Conservation (phyloP, 441 rosid species). For the Pelargonium myrrhifolium region DNA sequence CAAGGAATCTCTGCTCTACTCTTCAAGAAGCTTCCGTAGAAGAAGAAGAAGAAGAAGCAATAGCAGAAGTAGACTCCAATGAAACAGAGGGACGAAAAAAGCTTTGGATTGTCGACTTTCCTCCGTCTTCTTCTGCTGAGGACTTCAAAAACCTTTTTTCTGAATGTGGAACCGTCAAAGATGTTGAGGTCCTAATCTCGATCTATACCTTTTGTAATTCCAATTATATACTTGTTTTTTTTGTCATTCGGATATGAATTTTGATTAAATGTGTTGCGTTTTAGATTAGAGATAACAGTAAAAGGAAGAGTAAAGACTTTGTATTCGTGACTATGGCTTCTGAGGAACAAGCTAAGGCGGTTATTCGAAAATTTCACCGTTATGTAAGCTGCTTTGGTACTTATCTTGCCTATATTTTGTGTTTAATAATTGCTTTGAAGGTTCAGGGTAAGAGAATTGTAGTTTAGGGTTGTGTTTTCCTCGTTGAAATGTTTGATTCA, state of each 20-base stretch:
- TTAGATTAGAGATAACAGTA: conserved; percentile 58
- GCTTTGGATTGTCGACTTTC: conserved; percentile 66
- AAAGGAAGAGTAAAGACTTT: conserved; percentile 58
- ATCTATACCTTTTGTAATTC: background rate
- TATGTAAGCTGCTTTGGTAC: conserved; percentile 31
- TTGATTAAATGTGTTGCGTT: background rate
- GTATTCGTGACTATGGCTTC: conserved; percentile 78
- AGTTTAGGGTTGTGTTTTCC: background rate
- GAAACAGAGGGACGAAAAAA: conserved; percentile 45
- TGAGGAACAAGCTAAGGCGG: conserved; percentile 74
- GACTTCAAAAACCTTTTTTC: conserved; percentile 59
- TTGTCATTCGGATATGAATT: conserved; percentile 6
- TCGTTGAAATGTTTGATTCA: background rate
- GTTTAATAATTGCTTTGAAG: background rate
- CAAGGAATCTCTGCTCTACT: no score
- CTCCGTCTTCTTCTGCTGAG: conserved; percentile 53
- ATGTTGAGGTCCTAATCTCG: conserved; percentile 52
- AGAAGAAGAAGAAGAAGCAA: background rate
- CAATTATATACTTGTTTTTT: background rate
- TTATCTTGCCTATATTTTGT: background rate
- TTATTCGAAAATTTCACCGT: conserved; percentile 56
- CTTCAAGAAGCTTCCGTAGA: background rate
- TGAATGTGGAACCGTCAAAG: conserved; percentile 60
- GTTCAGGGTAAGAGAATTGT: background rate
- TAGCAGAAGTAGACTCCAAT: conserved; percentile 31